Conservation (phyloP, 805 yeast species). For the Torulaspora indica region DNA sequence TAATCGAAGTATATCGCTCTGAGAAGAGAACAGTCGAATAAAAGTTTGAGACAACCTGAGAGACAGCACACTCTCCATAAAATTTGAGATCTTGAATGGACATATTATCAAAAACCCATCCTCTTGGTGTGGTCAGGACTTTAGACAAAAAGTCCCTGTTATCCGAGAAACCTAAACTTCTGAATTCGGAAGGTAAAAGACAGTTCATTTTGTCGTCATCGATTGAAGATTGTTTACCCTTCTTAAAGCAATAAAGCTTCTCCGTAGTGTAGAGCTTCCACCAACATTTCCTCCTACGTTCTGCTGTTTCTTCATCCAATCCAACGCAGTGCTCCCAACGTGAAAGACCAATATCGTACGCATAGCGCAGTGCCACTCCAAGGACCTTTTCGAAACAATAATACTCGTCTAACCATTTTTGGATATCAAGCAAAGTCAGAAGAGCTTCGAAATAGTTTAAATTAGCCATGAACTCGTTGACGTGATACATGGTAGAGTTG, state of each 20-base stretch:
- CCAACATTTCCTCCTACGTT: constrained; percentile 29
- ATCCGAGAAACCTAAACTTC: constrained; percentile 27
- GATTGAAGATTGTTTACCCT: constrained; percentile 24
- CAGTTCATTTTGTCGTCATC: constrained; percentile 24
- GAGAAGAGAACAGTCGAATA: constrained; percentile 22
- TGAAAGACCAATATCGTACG: constrained; percentile 27
- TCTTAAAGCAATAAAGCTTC: constrained; percentile 14
- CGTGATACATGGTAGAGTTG: constrained; percentile 24
- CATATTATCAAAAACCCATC: constrained; percentile 18
- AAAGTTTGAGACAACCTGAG: constrained; percentile 22
- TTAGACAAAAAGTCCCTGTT: constrained; percentile 17
- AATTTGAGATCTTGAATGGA: constrained; percentile 11
- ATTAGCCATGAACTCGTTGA: constrained; percentile 15
- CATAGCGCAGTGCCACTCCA: constrained; percentile 23
- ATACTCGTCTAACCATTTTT: constrained; percentile 26
- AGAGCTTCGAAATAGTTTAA: constrained; percentile 30
- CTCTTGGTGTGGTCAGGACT: constrained; percentile 12
- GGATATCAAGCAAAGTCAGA: constrained; percentile 23
- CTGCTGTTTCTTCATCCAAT: constrained; percentile 30
- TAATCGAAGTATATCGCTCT: constrained; percentile 29
- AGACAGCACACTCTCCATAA: constrained; percentile 24
- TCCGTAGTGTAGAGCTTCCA: constrained; percentile 32
- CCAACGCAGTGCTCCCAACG: constrained; percentile 37
- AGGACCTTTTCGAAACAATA: constrained; percentile 24
- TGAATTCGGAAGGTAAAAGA: constrained; percentile 25